phyloP scores from a whole-genome alignment of 2,329 filamentous ascomycete genomes.

The Hyphodiscus sp. region DNA sequence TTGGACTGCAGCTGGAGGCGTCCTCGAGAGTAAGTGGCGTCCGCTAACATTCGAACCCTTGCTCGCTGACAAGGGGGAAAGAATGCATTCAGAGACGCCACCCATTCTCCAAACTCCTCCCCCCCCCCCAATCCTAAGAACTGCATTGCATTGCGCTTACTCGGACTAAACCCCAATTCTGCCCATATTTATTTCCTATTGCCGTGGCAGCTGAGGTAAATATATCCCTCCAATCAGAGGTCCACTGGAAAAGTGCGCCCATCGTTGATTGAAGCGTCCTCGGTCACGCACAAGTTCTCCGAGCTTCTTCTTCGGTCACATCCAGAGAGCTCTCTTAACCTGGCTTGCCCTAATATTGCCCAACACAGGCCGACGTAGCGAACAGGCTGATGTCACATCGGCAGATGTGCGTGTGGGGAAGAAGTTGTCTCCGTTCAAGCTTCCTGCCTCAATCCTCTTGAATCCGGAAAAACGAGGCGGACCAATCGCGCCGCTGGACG shows the following conservation, averaged over 20 bases:
- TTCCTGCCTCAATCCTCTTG: neutral
- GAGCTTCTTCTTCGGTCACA: no score
- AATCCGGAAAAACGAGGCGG: neutral
- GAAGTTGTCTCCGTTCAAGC: neutral
- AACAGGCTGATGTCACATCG: slow-evolving; percentile 1
- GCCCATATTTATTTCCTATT: neutral
- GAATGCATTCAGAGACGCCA: neutral
- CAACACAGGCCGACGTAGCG: neutral
- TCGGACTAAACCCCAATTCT: no score
- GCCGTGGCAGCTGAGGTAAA: neutral
- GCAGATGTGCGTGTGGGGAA: slow-evolving; percentile 11
- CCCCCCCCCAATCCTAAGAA: no score
- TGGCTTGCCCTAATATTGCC: neutral
- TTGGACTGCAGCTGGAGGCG: neutral
- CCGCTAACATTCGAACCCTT: neutral
- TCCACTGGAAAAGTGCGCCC: neutral
- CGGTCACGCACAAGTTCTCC: no score
- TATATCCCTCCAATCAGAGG: neutral
- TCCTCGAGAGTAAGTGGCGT: neutral
- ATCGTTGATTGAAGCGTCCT: neutral
- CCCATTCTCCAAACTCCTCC: neutral
- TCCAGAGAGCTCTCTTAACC: no score
- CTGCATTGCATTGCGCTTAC: no score
- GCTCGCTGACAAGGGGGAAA: neutral
- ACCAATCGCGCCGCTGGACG: slow-evolving; percentile 4